Evolutionary conservation across 805 yeast genomes (phyloP).

Genomic region (Saccharomyces paradoxus): DNA sequence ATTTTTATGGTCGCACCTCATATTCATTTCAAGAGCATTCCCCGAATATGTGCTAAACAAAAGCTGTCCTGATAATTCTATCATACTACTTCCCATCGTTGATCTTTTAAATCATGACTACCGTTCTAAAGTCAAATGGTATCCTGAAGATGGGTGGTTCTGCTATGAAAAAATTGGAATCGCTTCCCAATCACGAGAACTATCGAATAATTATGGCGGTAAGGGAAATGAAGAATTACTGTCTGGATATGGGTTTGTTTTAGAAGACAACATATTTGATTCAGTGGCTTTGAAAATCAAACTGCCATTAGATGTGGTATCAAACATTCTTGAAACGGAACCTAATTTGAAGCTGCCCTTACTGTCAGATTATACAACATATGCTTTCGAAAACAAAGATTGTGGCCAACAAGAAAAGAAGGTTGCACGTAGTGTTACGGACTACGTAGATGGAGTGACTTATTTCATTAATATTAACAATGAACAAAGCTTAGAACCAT

Average conservation of each 20-base stretch:
- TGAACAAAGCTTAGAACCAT: conserved; percentile 10
- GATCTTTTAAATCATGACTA: conserved; percentile 74
- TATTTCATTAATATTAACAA: conserved; percentile 27
- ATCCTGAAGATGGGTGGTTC: conserved; percentile 40
- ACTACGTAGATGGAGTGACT: conserved; percentile 27
- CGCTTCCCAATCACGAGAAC: conserved; percentile 35
- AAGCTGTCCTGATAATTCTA: conserved; percentile 34
- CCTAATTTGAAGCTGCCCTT: conserved; percentile 33
- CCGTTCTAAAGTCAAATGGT: conserved; percentile 61
- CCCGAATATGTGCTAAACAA: conserved; percentile 45
- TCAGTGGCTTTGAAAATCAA: conserved; percentile 55
- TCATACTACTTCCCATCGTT: conserved; percentile 69
- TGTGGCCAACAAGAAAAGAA: neutral
- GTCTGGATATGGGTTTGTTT: conserved; percentile 52
- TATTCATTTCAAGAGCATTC: conserved; percentile 72
- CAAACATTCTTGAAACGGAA: conserved; percentile 26
- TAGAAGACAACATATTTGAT: conserved; percentile 52
- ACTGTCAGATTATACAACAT: conserved; percentile 35
- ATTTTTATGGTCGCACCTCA: conserved; percentile 67
- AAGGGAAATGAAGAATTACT: conserved; percentile 84
- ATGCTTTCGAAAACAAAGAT: conserved; percentile 28
- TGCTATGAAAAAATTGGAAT: conserved; percentile 23
- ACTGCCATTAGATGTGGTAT: conserved; percentile 26
- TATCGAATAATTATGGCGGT: conserved; percentile 80
- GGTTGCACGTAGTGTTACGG: conserved; percentile 2